phyloP scores from a whole-genome alignment of 768 basidiomycete genomes.

The Vararia minispora region DNA sequence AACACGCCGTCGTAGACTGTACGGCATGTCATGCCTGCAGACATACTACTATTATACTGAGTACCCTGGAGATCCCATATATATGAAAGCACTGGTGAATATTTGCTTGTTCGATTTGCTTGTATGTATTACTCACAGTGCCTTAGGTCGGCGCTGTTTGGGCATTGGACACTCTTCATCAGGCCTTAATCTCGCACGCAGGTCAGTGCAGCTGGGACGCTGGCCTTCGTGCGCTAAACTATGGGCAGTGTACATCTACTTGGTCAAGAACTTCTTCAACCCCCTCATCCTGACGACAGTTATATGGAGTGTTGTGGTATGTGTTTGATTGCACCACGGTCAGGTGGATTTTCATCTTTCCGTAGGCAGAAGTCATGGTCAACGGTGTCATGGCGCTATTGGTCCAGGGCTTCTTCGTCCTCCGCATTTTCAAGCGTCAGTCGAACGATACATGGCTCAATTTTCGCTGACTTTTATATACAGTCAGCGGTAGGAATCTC shows the following conservation, averaged over 20 bases:
- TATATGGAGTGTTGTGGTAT: slow-evolving; percentile 31
- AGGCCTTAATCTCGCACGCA: slow-evolving; percentile 16
- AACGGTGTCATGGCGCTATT: too few species aligned
- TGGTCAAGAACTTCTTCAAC: slow-evolving; percentile 40
- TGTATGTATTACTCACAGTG: background rate
- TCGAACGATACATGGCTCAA: too few species aligned
- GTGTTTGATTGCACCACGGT: slow-evolving; percentile 41
- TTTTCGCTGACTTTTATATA: too few species aligned
- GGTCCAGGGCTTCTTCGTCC: slow-evolving; percentile 14
- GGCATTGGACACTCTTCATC: slow-evolving; percentile 15
- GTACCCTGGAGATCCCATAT: slow-evolving; percentile 2
- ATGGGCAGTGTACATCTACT: slow-evolving; percentile 38
- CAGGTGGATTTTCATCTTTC: slow-evolving; percentile 29
- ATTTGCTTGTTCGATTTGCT: background rate
- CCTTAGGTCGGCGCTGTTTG: slow-evolving; percentile 8
- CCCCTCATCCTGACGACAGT: slow-evolving; percentile 27
- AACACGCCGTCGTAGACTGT: background rate
- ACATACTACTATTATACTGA: slow-evolving; percentile 5
- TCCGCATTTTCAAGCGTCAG: slow-evolving; percentile 15
- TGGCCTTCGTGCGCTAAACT: background rate
- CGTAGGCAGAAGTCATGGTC: too few species aligned
- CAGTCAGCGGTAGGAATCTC: slow-evolving; percentile 40
- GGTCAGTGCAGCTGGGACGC: slow-evolving; percentile 4
- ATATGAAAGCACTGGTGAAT: slow-evolving; percentile 4
- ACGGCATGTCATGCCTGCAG: background rate